Base-by-base conservation (phyloP, 805 yeast genomes). In the Kazachstania viticola region DNA sequence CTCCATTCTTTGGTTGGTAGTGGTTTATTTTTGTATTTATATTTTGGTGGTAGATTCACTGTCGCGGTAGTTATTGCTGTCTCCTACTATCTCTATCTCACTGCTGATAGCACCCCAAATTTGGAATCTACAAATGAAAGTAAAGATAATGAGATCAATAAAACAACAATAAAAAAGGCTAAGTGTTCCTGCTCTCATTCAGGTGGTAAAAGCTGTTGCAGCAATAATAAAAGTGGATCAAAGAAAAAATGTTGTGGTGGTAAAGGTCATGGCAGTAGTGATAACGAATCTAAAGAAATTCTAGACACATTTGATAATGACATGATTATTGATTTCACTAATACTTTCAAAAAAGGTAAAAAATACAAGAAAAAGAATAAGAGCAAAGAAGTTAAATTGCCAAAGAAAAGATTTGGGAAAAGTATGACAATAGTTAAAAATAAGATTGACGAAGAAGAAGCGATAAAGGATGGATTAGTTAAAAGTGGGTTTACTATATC, bases 321-420 rank as follows among this genome's bases (percentile, higher is more conserved):
- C 24, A 21, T 57, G 4, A 59, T 61, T 9, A 51, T 62, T 33
- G 68, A 64, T 40, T 64, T 63, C 41, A 64, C 68, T 0, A 42
- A 54, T 12, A 48, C 61, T 5, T 62, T 61, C 33, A 16, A 17
- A 25, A 19, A 11, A 14, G 29, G 32, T 34, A 17, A 24, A 18
- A 25, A 19, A 14, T 4, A 21, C 9, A 18, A 21, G 9, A 21
- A 18, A 15, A 25, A 19, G 3, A n/a, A 11, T 25, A 30, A 36
- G 14, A 15, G 14, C 4, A 35, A 28, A 35, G 19, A 8, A 23
- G 17, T 14, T n/a, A n/a, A n/a, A n/a, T n/a, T n/a, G n/a, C n/a
- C n/a, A n/a, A n/a, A n/a, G 29, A 26, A 18, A 36, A 29, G 28
- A 12, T 30, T 16, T 21, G 30, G 32, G 21, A 28, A 30, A 17